Percentiles rank a stretch among this genome's conserved stretches.
Evolutionary conservation across 331 rosid species (phyloP).

Genomic region (Malus hybrid): DNA sequence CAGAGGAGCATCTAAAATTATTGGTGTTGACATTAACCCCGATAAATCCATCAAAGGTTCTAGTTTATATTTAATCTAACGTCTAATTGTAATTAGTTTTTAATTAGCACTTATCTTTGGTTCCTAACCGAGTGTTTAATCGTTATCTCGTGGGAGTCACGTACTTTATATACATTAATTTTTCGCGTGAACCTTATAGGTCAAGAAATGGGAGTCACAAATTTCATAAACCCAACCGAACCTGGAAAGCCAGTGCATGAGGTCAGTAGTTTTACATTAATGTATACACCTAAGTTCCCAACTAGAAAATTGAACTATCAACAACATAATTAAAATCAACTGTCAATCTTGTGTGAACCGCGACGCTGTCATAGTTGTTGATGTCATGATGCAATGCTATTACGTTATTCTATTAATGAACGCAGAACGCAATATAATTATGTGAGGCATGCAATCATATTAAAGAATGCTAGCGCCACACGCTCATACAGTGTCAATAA

Average conservation of each 20-base stretch:
- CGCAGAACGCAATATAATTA: no score
- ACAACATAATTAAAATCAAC: neutral
- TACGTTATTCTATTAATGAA: no score
- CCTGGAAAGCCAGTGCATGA: slow-evolving; percentile 50
- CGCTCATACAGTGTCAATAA: no score
- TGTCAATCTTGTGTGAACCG: no score
- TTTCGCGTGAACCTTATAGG: slow-evolving; percentile 25
- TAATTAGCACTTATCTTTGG: no score
- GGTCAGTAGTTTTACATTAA: slow-evolving; percentile 31
- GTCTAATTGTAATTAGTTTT: neutral
- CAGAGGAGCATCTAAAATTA: slow-evolving; percentile 70
- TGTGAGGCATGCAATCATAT: no score
- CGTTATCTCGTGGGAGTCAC: no score
- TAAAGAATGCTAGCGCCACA: no score
- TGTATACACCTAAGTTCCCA: neutral
- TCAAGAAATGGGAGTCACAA: slow-evolving; percentile 57
- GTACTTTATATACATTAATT: neutral
- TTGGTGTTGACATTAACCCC: slow-evolving; percentile 75
- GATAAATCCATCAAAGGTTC: slow-evolving; percentile 51
- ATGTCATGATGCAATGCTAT: no score
- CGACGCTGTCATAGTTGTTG: no score
- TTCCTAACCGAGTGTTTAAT: no score
- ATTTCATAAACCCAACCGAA: slow-evolving; percentile 60
- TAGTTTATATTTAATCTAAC: no score
- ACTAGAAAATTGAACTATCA: neutral